These are phyloP conservation scores for Hypoxylon sp. DNA, from an alignment of 2,329 filamentous ascomycete species.

Conservation along the genomic window DNA sequence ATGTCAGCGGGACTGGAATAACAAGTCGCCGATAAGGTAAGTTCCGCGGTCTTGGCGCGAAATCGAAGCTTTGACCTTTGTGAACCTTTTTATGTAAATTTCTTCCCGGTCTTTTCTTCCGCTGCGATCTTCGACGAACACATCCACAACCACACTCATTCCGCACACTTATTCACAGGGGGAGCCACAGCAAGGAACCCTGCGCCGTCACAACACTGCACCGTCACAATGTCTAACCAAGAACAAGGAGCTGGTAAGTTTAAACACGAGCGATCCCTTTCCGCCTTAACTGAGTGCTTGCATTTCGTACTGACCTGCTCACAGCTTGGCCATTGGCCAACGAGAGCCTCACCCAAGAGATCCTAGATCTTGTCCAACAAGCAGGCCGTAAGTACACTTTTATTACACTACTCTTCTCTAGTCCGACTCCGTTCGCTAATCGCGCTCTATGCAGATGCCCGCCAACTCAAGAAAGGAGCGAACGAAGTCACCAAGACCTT, in stretches of 20 bases:
- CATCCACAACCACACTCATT: conserved; percentile 30
- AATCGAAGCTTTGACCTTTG: conserved; percentile 26
- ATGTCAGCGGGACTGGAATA: conserved; percentile 39
- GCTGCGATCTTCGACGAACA: conserved; percentile 16
- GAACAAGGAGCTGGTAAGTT: conserved; percentile 46
- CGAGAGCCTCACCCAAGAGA: conserved; percentile 79
- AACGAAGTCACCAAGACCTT: conserved; percentile 89
- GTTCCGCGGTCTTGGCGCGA: conserved; percentile 13
- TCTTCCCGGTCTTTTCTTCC: background rate
- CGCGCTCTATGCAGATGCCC: conserved; percentile 51
- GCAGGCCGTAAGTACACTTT: conserved; percentile 58
- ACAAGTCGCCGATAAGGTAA: conserved; percentile 12
- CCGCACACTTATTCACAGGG: conserved; percentile 56
- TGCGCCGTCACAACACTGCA: conserved; percentile 53
- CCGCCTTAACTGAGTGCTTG: background rate
- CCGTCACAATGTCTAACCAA: conserved; percentile 48
- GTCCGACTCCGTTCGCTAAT: conserved; percentile 4
- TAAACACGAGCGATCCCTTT: background rate
- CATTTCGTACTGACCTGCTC: conserved; percentile 41
- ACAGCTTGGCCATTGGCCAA: conserved; percentile 79
- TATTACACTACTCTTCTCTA: background rate
- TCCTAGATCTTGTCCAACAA: conserved; percentile 85
- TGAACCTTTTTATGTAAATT: conserved; percentile 29
- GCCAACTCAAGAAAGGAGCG: conserved; percentile 89
- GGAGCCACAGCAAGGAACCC: conserved; percentile 74